These are phyloP conservation scores for Oryza longistaminata DNA, from an alignment of 176 grass and related monocot species.

Conservation along the genomic window DNA sequence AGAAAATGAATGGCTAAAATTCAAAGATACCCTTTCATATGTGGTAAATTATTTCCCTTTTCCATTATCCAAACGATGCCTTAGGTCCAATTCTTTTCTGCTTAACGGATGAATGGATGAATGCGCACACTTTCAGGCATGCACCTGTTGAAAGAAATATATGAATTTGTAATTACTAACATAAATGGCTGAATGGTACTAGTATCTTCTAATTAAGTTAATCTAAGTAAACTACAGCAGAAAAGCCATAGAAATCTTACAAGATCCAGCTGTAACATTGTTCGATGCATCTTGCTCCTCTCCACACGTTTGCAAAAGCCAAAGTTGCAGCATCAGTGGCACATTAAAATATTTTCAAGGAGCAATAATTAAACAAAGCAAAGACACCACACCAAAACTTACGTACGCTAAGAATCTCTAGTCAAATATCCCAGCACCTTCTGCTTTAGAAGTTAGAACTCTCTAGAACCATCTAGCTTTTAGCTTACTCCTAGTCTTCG, in stretches of 20 bases:
- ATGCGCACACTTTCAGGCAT: too few relatives aligned
- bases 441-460: conserved; percentile 30
- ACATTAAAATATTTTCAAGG: background rate
- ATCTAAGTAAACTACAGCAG: too few relatives aligned
- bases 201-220: too few relatives aligned
- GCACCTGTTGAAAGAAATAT: too few relatives aligned
- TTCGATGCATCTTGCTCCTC: background rate
- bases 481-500: background rate
- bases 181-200: too few relatives aligned
- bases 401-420: background rate
- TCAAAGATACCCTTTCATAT: too few relatives aligned
- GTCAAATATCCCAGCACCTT: conserved; percentile 22
- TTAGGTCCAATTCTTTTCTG: too few relatives aligned
- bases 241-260: background rate
- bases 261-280: background rate
- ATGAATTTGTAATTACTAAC: too few relatives aligned
- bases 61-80: too few relatives aligned
- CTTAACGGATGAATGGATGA: too few relatives aligned
- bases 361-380: background rate
- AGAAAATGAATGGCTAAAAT: too few relatives aligned
- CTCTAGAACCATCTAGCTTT: conserved; percentile 32
- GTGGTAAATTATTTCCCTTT: too few relatives aligned
- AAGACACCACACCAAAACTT: background rate
- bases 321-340: background rate
- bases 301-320: background rate